Base-by-base conservation (phyloP, 345 rosid genomes). In the Syzygium grande region DNA sequence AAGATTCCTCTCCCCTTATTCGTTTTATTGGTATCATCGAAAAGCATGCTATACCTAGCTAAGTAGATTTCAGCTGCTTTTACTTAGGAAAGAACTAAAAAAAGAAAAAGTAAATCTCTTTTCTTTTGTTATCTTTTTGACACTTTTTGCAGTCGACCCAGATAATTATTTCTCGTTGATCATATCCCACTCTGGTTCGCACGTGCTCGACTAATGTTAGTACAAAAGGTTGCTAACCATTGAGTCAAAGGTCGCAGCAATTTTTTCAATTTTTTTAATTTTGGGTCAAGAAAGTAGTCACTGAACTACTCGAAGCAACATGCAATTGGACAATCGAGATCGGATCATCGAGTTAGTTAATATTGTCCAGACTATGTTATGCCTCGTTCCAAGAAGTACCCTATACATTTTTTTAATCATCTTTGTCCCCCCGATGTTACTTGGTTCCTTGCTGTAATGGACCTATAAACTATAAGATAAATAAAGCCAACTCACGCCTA, bases 101-200 rank as follows among this genome's bases (percentile, higher is more conserved):
- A 73, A 73, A 73, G 49, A 34, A 73, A 34, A 30, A 34, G 23
- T 43, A 17, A 8, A 34, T 68, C 23, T 30, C 3, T 68, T 73
- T 34, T 19, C 49, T 34, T 38, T 2, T 8, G 1, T 29, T 8
- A 5, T 9, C 0, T 9, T 73, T 61, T 7, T 61, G n/a, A 0
- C 13, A 73, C 25, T 73, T 19, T 34, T 73, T 73, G 80, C 23
- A 11, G 80, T 73, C 5, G 80, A 73, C 49, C 27, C 19, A 9
- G 25, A 73, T 73, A 73, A 73, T 41, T 73, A 73, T 38, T 9
- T 34, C 43, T 34, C 19, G 49, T 34, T 34, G 49, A 9, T 38
- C 25, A 1, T 12, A 73, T 38, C 49, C 49, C 38, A 19, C 80
- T 3, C 80, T 11, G 25, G 46, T 38, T 34, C 25, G 49, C 80